Percentiles rank a stretch among this genome's conserved stretches.
phyloP scores from a whole-genome alignment of 1,139 yeast genomes.

The Candida sp. region DNA sequence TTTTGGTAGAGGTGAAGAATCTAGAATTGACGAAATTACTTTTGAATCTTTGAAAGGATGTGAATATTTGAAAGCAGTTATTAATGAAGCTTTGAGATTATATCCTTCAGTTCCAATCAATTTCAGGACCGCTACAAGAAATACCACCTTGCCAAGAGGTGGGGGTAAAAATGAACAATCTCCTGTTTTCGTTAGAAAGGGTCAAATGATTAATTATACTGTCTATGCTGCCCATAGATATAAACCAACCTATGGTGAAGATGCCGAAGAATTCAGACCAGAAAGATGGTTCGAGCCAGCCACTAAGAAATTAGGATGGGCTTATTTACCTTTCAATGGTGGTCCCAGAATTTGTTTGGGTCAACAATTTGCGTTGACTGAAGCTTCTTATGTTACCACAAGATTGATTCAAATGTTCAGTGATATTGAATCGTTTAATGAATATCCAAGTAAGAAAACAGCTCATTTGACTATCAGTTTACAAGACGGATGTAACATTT shows the following conservation, averaged over 20 bases:
- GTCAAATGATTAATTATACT: slow-evolving; percentile 34
- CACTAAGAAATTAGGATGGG: slow-evolving; percentile 43
- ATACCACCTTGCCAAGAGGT: slow-evolving; percentile 51
- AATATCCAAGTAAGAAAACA: slow-evolving; percentile 31
- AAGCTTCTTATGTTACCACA: slow-evolving; percentile 44
- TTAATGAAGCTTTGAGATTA: slow-evolving; percentile 48
- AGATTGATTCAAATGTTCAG: slow-evolving; percentile 35
- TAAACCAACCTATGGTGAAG: slow-evolving; percentile 40
- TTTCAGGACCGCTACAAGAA: slow-evolving; percentile 38
- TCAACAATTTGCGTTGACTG: slow-evolving; percentile 58
- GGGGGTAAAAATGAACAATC: slow-evolving; percentile 44
- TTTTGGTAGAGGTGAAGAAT: slow-evolving; percentile 30
- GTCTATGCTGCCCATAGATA: slow-evolving; percentile 42
- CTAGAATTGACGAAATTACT: slow-evolving; percentile 22
- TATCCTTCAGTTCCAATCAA: slow-evolving; percentile 55
- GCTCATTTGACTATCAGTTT: slow-evolving; percentile 32
- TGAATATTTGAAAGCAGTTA: slow-evolving; percentile 43
- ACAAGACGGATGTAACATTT: slow-evolving; percentile 19
- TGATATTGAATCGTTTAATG: slow-evolving; percentile 10
- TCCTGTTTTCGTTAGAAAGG: slow-evolving; percentile 43
- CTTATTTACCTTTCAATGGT: slow-evolving; percentile 54
- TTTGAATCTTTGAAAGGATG: slow-evolving; percentile 48
- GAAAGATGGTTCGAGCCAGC: slow-evolving; percentile 46
- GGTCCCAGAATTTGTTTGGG: slow-evolving; percentile 62
- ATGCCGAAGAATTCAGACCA: slow-evolving; percentile 41